A percentile compares a stretch with the other conserved stretches of the same genome.
These are phyloP conservation scores for Aspergillus bertholletiae DNA, from an alignment of 495 filamentous ascomycete genomes.

Conservation along the genomic window DNA sequence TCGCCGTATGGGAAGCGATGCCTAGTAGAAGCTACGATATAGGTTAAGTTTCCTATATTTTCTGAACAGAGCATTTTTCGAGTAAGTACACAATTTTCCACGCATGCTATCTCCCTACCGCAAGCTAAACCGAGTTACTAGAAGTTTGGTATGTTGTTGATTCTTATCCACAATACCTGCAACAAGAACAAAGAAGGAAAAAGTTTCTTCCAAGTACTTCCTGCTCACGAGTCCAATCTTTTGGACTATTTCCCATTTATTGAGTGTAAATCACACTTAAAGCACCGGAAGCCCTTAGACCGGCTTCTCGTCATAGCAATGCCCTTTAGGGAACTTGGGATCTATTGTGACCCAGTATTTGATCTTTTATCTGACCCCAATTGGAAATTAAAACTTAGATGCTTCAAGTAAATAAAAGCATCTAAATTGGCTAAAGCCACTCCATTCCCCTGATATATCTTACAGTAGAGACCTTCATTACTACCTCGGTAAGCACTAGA, in stretches of 20 bases:
- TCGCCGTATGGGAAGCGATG: background rate
- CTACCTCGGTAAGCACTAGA: slow-evolving; percentile 17
- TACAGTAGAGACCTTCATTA: slow-evolving; percentile 24
- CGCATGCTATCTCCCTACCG: too few species aligned
- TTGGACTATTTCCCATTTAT: background rate
- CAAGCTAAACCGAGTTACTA: too few species aligned
- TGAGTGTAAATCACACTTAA: background rate
- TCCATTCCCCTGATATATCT: slow-evolving; percentile 9
- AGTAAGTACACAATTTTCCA: too few species aligned
- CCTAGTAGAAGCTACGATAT: too few species aligned
- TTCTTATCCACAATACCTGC: background rate
- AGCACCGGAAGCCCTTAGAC: slow-evolving; percentile 11
- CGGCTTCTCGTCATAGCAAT: slow-evolving; percentile 8
- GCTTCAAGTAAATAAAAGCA: slow-evolving; percentile 1
- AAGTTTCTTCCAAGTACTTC: slow-evolving; percentile 17
- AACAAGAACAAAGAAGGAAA: slow-evolving; percentile 19
- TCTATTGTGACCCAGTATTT: slow-evolving; percentile 20
- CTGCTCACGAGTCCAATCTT: slow-evolving; percentile 19
- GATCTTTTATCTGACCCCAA: slow-evolving; percentile 4
- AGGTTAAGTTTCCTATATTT: too few species aligned
- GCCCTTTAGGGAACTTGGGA: slow-evolving; percentile 20
- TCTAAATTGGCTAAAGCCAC: background rate
- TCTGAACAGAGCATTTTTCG: too few species aligned
- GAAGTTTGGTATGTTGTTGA: too few species aligned
- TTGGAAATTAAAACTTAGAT: slow-evolving; percentile 19